These are phyloP conservation scores for Populus tremula DNA, from an alignment of 345 rosid species.

Conservation along the genomic window DNA sequence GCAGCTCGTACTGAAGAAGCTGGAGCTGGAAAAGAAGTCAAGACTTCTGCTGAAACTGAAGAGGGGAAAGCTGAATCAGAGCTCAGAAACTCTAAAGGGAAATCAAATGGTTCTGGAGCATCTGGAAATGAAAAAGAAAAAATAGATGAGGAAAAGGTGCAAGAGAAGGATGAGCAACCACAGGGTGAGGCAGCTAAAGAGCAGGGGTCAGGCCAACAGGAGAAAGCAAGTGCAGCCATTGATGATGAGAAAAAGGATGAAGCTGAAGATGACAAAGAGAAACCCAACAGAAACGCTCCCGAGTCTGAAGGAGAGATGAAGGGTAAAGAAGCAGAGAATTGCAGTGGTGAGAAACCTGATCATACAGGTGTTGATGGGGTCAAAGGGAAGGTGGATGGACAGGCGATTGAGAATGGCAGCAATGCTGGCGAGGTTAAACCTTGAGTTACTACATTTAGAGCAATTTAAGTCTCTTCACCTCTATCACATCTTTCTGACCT, in stretches of 20 bases:
- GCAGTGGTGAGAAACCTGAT: constrained; percentile 18
- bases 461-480: constrained; percentile 17
- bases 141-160: constrained; percentile 14
- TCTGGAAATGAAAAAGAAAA: constrained; percentile 13
- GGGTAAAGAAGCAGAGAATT: constrained; percentile 19
- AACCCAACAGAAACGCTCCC: constrained; percentile 11
- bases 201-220: constrained; percentile 16
- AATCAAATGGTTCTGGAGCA: constrained; percentile 17
- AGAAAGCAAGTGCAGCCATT: constrained; percentile 15
- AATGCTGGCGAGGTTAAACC: constrained; percentile 28
- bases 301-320: constrained; percentile 26
- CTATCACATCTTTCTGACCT: constrained; percentile 15
- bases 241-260: constrained; percentile 14
- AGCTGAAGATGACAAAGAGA: constrained; percentile 20
- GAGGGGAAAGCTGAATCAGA: constrained; percentile 23
- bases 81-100: constrained; percentile 16
- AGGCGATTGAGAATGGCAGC: constrained; percentile 38
- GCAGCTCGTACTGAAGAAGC: constrained; percentile 19
- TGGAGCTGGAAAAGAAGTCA: constrained; percentile 24
- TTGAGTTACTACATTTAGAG: constrained; percentile 24
- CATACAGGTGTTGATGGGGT: constrained; percentile 8
- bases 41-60: constrained; percentile 21
- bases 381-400: constrained; percentile 33
- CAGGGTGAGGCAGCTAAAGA: constrained; percentile 22
- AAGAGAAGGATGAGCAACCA: constrained; percentile 28